phyloP scores from a whole-genome alignment of 73 alveolate species.

The Breviolum minutum region DNA sequence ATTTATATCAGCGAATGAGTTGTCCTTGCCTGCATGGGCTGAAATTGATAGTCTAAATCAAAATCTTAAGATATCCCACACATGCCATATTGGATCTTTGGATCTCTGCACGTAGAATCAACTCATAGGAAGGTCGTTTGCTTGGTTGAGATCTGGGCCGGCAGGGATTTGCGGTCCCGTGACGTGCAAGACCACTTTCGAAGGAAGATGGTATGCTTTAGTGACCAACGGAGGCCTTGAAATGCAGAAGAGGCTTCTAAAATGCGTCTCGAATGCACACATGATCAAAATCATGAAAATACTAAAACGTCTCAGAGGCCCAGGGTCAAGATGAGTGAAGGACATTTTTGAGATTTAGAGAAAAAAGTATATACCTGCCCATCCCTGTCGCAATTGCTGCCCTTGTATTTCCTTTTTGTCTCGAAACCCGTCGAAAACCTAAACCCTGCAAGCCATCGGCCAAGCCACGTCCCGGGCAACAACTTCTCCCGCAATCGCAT shows the following conservation, averaged over 20 bases:
- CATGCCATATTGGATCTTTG: no score
- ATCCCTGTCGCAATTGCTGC: neutral
- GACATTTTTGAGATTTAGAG: neutral
- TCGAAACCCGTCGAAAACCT: no score
- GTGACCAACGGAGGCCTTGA: conserved; percentile 62
- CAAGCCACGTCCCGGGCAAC: conserved; percentile 59
- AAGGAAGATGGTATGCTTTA: conserved; percentile 43
- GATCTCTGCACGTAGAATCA: no score
- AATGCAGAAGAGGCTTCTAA: neutral
- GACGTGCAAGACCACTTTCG: conserved; percentile 49
- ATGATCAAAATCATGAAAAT: neutral
- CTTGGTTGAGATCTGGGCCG: neutral
- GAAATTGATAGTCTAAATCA: no score
- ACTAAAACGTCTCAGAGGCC: neutral
- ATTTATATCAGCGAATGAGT: no score
- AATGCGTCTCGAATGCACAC: neutral
- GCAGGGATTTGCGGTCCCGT: conserved; percentile 62
- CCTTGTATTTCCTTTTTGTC: no score
- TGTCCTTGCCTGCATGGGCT: no score
- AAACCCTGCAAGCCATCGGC: neutral
- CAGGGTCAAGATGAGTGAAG: neutral
- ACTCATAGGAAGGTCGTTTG: no score
- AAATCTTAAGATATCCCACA: no score
- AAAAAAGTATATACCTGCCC: neutral
- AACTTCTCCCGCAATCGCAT: conserved; percentile 49